Conservation (phyloP, 352 stramenopile genomes). For the Phytophthora aleatoria region DNA sequence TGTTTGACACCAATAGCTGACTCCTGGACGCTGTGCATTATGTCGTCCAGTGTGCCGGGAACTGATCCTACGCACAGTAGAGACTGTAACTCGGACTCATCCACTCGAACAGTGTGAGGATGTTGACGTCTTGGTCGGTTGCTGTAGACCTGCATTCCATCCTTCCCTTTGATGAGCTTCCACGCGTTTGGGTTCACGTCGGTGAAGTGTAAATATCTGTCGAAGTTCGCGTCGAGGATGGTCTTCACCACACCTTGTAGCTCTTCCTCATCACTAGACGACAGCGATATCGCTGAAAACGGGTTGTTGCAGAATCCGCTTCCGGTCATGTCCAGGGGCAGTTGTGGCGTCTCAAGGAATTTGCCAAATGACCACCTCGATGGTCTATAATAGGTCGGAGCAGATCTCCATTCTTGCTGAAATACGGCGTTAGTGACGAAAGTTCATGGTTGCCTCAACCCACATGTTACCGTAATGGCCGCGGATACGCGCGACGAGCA, state of each 20-base stretch:
- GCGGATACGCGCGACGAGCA: neutral
- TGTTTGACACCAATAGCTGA: slow-evolving; percentile 9
- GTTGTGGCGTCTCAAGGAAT: neutral
- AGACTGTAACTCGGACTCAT: slow-evolving; percentile 7
- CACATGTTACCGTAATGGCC: slow-evolving; percentile 3
- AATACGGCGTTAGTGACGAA: slow-evolving; percentile 6
- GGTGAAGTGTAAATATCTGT: slow-evolving; percentile 36
- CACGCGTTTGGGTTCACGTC: slow-evolving; percentile 23
- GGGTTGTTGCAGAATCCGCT: too few species aligned
- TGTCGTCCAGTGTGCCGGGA: slow-evolving; percentile 35
- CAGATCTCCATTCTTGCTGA: slow-evolving; percentile 7
- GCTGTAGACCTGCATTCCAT: slow-evolving; percentile 25
- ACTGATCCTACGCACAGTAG: slow-evolving; percentile 32
- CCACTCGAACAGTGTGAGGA: neutral
- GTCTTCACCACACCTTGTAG: slow-evolving; percentile 30
- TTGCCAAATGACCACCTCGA: slow-evolving; percentile 4
- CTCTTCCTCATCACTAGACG: slow-evolving; percentile 11
- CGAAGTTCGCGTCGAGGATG: slow-evolving; percentile 37
- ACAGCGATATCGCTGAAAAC: slow-evolving; percentile 22
- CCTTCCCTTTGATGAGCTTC: slow-evolving; percentile 30
- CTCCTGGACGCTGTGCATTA: slow-evolving; percentile 35
- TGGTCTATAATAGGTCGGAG: neutral
- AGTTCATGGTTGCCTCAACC: slow-evolving; percentile 1
- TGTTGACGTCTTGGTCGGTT: neutral
- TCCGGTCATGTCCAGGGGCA: too few species aligned